Conservation (phyloP, 1,139 yeast species). For the Kodamaea suecica region DNA sequence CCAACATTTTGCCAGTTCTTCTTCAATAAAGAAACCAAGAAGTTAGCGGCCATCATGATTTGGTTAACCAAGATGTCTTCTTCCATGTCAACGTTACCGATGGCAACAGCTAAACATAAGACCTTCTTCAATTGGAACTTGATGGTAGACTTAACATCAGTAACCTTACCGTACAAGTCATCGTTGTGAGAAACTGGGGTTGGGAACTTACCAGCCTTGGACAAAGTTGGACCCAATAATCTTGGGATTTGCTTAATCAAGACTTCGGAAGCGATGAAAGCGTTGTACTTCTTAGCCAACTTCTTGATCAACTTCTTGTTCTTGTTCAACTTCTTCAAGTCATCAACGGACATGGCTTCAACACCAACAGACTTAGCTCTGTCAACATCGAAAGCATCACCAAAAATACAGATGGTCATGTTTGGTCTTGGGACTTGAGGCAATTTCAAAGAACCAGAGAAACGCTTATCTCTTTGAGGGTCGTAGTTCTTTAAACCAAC, state of each 20-base stretch:
- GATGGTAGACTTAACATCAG: slow-evolving; percentile 98
- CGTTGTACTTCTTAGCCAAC: slow-evolving; percentile 99
- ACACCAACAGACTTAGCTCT: slow-evolving; percentile 99
- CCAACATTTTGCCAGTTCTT: slow-evolving; percentile 99
- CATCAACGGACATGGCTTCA: slow-evolving; percentile 99
- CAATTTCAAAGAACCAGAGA: slow-evolving; percentile 98
- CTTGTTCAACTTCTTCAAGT: slow-evolving; percentile 99
- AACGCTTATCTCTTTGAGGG: slow-evolving; percentile 99
- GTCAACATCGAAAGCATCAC: slow-evolving; percentile 99
- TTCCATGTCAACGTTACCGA: slow-evolving; percentile 99
- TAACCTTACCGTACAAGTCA: slow-evolving; percentile 93
- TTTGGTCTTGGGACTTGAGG: slow-evolving; percentile 99
- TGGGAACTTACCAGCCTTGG: slow-evolving; percentile 99
- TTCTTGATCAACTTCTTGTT: slow-evolving; percentile 99
- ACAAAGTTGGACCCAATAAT: slow-evolving; percentile 99
- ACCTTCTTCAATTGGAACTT: slow-evolving; percentile 99
- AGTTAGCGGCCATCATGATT: slow-evolving; percentile 98
- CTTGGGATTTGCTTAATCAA: slow-evolving; percentile 99
- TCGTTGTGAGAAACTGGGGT: slow-evolving; percentile 99
- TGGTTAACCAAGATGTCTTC: slow-evolving; percentile 96
- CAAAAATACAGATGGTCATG: slow-evolving; percentile 99
- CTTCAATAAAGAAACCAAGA: slow-evolving; percentile 98
- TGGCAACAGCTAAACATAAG: slow-evolving; percentile 86
- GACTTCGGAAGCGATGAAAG: slow-evolving; percentile 98
- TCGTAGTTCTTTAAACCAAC: slow-evolving; percentile 99